A percentile compares a stretch with the other conserved stretches of the same genome.
These are phyloP conservation scores for Ceratobasidium sp. DNA, from an alignment of 1,284 basidiomycete species.

Conservation along the genomic window DNA sequence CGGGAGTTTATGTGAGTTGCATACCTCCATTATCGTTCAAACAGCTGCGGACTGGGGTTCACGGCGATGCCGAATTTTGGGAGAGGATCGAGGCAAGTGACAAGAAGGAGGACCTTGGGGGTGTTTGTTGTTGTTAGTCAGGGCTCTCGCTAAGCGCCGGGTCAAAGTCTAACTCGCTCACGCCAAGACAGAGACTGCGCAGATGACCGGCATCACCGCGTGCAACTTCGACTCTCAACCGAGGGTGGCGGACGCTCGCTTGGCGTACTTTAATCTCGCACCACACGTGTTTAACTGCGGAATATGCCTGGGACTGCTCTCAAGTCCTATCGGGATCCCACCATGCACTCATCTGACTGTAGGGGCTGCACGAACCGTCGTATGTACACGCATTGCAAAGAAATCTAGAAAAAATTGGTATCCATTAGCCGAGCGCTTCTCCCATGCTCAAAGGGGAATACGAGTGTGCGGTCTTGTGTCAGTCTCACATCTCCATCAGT, in stretches of 20 bases:
- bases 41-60: too few relatives aligned
- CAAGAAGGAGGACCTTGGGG: too few relatives aligned
- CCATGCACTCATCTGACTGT: neutral
- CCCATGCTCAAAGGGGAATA: neutral
- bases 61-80: too few relatives aligned
- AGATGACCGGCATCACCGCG: conserved; percentile 32
- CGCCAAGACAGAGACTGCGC: neutral
- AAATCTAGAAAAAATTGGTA: neutral
- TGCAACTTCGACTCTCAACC: conserved; percentile 8
- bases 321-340: too few relatives aligned
- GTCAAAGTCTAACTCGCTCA: too few relatives aligned
- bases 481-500: too few relatives aligned
- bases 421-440: neutral
- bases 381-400: too few relatives aligned
- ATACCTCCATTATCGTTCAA: conserved; percentile 43
- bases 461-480: neutral
- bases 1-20: neutral
- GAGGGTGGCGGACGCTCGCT: conserved; percentile 10
- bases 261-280: conserved; percentile 3
- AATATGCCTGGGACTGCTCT: conserved; percentile 5
- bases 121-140: too few relatives aligned
- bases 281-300: conserved; percentile 18
- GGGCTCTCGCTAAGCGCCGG: too few relatives aligned
- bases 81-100: too few relatives aligned
- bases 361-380: too few relatives aligned